Evolutionary conservation across 768 basidiomycete species (phyloP), one percentile per base, ranked within the genome.

Genomic region (Auriscalpium vulgare): DNA sequence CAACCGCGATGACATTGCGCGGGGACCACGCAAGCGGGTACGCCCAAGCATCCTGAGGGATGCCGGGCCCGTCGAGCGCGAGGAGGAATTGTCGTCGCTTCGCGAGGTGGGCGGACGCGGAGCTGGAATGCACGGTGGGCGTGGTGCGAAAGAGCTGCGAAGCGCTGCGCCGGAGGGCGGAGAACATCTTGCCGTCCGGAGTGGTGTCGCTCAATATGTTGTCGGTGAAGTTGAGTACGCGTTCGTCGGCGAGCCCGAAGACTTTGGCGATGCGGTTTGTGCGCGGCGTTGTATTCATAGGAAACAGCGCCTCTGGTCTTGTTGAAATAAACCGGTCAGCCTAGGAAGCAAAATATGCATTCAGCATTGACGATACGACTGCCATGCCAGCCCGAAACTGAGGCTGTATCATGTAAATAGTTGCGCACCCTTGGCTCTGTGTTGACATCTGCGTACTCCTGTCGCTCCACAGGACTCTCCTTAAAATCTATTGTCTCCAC

Each of bases 61-160:
- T 77, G 4, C 82, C 83, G 0, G 84, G 85, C 13, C 81, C 82
- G 61, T 87, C 85, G n/a, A 86, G 71, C 0, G 80, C 78, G 61
- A 84, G 72, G 2, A 78, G 59, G 63, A 80, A 83, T 54, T 84
- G 81, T 53, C 74, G 75, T 47, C 74, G 74, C 56, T 74, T 71
- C 40, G 72, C 79, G 8, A 86, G 72, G 62, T 85, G 80, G 43
- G 82, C 76, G n/a, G 72, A 74, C 4, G 82, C 81, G 6, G 85
- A 87, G 11, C 78, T 73, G 57, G 69, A 47, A 47, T 73, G 64
- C 51, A 62, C 58, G 11, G 55, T 48, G 2, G 66, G 65, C 4
- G 74, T 65, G 8, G 66, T 59, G 37, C 65, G 59, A 58, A 84
- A 79, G 14, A 86, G 75, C 19, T 77, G 72, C 3, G 78, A 76